Percentiles rank a stretch among this genome's conserved stretches.
Conservation (phyloP, 208 protist genomes). For the Acanthamoeba royreba region DNA sequence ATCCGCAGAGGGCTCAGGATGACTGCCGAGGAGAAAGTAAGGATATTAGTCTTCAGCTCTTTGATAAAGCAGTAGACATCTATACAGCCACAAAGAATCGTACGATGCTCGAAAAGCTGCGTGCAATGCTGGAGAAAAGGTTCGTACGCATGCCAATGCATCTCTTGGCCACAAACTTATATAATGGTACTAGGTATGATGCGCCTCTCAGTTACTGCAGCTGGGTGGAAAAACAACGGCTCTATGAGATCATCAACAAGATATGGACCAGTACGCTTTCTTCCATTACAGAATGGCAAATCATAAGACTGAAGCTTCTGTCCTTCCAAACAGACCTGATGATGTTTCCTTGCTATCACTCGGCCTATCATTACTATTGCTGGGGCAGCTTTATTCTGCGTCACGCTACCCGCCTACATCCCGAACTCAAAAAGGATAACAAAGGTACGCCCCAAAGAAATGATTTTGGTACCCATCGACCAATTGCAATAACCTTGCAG, state of each 20-base stretch:
- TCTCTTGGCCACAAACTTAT: background rate
- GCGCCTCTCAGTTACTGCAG: background rate
- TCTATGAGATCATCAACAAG: background rate
- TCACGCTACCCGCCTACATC: background rate
- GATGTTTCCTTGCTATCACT: background rate
- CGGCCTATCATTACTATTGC: background rate
- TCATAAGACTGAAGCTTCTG: background rate
- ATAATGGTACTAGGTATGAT: background rate
- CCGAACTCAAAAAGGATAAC: background rate
- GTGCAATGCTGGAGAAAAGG: background rate
- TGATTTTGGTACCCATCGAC: too few relatives aligned
- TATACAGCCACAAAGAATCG: background rate
- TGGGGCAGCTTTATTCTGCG: background rate
- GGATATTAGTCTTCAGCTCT: background rate
- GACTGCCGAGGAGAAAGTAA: background rate
- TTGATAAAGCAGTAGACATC: background rate
- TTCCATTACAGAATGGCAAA: background rate
- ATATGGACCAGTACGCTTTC: background rate
- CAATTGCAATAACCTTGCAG: too few relatives aligned
- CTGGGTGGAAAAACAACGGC: background rate
- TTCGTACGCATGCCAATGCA: background rate
- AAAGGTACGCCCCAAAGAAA: background rate
- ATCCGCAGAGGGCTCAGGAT: background rate
- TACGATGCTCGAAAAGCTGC: background rate
- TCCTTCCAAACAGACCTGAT: background rate